Evolutionary conservation across 2,329 filamentous ascomycete genomes (phyloP), one percentile per base, ranked within the genome.

Genomic region (Fusarium tuaranense): DNA sequence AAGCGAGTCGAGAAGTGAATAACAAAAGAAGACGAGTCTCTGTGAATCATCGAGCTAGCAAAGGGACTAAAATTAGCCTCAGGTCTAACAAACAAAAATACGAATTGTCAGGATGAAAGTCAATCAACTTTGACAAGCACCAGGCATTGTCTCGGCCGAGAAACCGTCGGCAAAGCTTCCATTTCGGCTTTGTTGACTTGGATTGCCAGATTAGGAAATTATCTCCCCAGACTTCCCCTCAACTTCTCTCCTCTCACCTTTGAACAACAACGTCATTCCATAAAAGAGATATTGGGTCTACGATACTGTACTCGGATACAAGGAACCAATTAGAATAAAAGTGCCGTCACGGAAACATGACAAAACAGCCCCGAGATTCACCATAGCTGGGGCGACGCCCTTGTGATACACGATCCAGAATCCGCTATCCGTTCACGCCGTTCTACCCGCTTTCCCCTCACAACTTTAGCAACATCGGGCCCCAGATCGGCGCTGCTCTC

Each of bases 401-500:
- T 51, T 20, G 60, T 63, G 60, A 48, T 51, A 53, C 60, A 32
- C 36, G 14, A 53, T n/a, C 36, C 27, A 53, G 48, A 36, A 72
- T 74, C 72, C 46, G 44, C 44, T 51, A 51, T 51, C 46, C 46
- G 46, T 22, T 51, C 22, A 27, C 22, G 9, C 46, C 46, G 46
- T 30, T 51, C 46, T 51, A 51, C 25, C 46, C 72, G 72, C 73
- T 69, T 74, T 69, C 70, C 73, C 73, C 73, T 76, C 73, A 75
- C 72, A 57, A 65, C 67, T 38, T 68, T 12, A 65, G 58, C 71
- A 75, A 71, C 63, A 63, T 65, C 55, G 48, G 62, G 36, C 62
- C 68, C 74, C 69, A 67, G 69, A 76, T 75, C 71, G 58, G 62
- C 64, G 36, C 55, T 27, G 57, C 41, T 30, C 20, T 68, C 71